These are phyloP conservation scores for Hypericum androsaemum DNA, from an alignment of 345 rosid species.

Conservation along the genomic window DNA sequence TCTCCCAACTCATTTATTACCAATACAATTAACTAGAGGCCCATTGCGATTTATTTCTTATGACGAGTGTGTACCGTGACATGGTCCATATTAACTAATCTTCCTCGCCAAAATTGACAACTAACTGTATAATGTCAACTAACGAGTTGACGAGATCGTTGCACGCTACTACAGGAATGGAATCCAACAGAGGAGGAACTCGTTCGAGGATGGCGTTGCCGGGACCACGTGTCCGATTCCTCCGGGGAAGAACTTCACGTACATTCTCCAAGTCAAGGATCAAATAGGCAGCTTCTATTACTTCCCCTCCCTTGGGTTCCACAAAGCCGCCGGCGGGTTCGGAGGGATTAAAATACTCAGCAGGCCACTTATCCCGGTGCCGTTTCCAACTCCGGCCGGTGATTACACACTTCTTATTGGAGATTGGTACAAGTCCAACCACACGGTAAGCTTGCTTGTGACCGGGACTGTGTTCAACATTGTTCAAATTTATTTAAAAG, in stretches of 20 bases:
- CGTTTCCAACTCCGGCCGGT: neutral
- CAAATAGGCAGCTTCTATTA: constrained; percentile 3
- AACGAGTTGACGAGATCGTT: neutral
- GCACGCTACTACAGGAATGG: neutral
- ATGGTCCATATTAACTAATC: too few relatives aligned
- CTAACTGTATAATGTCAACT: too few relatives aligned
- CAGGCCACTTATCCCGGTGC: neutral
- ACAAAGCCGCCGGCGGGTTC: constrained; percentile 2
- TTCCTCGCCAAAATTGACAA: too few relatives aligned
- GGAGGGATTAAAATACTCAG: constrained; percentile 4
- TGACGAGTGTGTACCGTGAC: too few relatives aligned
- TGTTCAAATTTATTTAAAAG: neutral
- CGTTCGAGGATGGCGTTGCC: constrained; percentile 1
- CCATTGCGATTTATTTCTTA: too few relatives aligned
- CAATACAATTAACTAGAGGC: too few relatives aligned
- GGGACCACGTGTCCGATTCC: constrained; percentile 6
- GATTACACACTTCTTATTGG: neutral
- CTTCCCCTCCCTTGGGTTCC: neutral
- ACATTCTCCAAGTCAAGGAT: constrained; percentile 4
- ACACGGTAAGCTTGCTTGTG: neutral
- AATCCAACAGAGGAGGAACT: constrained; percentile 5
- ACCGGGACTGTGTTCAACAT: neutral
- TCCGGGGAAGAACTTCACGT: constrained; percentile 4
- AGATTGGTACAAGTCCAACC: constrained; percentile 5
- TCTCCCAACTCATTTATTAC: too few relatives aligned